phyloP scores from a whole-genome alignment of 768 basidiomycete species.

The Tricholomella constricta region DNA sequence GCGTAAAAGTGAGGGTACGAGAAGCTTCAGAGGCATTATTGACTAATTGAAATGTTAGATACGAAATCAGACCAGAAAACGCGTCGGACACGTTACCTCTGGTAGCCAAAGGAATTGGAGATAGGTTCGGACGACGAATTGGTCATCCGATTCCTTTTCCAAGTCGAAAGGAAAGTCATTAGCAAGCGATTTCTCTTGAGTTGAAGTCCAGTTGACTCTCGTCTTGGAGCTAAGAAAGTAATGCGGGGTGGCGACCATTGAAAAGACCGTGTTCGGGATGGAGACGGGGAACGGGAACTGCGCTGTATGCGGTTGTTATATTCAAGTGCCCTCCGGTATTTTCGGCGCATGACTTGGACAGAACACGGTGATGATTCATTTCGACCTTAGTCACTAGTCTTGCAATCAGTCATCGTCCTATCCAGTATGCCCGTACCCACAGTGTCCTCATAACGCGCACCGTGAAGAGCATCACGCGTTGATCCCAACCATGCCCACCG shows the following conservation, averaged over 20 bases:
- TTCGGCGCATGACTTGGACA: too few relatives aligned
- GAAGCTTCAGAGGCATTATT: slow-evolving; percentile 63
- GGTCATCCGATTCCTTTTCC: slow-evolving; percentile 48
- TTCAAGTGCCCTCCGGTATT: too few relatives aligned
- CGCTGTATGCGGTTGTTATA: too few relatives aligned
- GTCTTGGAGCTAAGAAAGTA: slow-evolving; percentile 15
- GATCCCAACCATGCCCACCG: not conserved
- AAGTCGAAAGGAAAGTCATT: slow-evolving; percentile 59
- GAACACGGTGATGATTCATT: too few relatives aligned
- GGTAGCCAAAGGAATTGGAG: slow-evolving; percentile 81
- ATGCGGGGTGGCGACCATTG: slow-evolving; percentile 15
- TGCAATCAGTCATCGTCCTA: too few relatives aligned
- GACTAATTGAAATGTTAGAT: slow-evolving; percentile 44
- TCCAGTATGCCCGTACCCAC: too few relatives aligned
- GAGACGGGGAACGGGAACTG: too few relatives aligned
- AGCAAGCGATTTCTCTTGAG: slow-evolving; percentile 60
- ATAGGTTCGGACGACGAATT: slow-evolving; percentile 63
- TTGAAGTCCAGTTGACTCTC: slow-evolving; percentile 48
- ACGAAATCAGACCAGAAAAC: not conserved
- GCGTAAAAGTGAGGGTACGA: slow-evolving; percentile 60
- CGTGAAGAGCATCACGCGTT: not conserved
- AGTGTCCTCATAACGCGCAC: too few relatives aligned
- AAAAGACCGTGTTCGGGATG: not conserved
- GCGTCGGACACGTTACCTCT: slow-evolving; percentile 46
- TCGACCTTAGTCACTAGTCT: too few relatives aligned